Percentiles rank a stretch among this genome's conserved stretches.
Evolutionary conservation across 345 rosid species (phyloP).

Genomic region (Atalantia buxifolia): DNA sequence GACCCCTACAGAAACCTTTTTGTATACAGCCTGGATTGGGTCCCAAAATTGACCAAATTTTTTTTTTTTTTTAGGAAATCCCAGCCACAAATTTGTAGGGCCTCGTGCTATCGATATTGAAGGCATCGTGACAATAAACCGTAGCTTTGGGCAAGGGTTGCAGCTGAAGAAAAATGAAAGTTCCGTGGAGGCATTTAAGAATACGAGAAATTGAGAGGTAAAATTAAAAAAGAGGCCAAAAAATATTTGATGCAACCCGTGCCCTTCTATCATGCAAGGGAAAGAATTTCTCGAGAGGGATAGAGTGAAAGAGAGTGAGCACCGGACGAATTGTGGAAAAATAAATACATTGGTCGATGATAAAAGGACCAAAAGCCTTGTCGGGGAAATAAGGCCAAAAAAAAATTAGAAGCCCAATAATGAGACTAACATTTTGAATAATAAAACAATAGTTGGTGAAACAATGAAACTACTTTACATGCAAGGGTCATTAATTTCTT

Average conservation of each 20-base stretch:
- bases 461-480: neutral
- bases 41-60: slow-evolving; percentile 22
- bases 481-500: neutral
- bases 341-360: neutral
- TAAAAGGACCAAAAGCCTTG: neutral
- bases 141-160: neutral
- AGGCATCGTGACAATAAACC: neutral
- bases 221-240: neutral
- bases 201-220: neutral
- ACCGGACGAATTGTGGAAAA: neutral
- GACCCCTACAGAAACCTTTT: slow-evolving; percentile 3
- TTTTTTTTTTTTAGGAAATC: slow-evolving; percentile 3
- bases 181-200: neutral
- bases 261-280: neutral
- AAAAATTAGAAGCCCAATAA: neutral
- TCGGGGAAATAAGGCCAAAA: too few species aligned
- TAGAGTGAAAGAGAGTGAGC: neutral
- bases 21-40: slow-evolving; percentile 43
- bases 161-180: neutral
- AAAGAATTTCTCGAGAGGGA: too few species aligned
- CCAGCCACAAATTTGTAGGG: slow-evolving; percentile 17
- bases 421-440: neutral
- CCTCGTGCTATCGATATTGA: neutral
- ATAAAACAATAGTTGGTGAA: neutral
- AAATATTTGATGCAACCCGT: neutral